A percentile compares a stretch with the other conserved stretches of the same genome.
phyloP scores from a whole-genome alignment of 106 monocot species.

The Posidonia australis region DNA sequence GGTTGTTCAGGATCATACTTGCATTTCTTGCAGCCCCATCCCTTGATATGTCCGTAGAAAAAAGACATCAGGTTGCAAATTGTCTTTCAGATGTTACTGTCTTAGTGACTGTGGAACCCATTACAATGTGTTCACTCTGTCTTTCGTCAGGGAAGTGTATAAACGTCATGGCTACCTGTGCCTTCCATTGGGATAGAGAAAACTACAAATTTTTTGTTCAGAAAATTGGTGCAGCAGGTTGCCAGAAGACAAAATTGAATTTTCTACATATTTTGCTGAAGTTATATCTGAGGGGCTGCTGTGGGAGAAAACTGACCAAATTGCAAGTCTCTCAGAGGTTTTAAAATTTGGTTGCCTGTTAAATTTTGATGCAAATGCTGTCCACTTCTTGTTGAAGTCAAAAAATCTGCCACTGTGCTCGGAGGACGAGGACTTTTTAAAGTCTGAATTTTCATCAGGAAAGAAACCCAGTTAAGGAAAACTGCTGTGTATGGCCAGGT shows the following conservation, averaged over 20 bases:
- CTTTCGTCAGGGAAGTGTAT: constrained; percentile 18
- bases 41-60: too few species aligned
- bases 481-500: background rate
- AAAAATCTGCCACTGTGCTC: constrained; percentile 36
- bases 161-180: constrained; percentile 6
- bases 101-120: too few species aligned
- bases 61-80: too few species aligned
- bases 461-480: background rate
- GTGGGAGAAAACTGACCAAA: constrained; percentile 24
- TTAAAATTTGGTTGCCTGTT: constrained; percentile 36
- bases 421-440: constrained; percentile 42
- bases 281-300: constrained; percentile 36
- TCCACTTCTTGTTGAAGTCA: constrained; percentile 35
- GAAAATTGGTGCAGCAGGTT: constrained; percentile 4
- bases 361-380: constrained; percentile 31
- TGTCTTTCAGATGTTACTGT: constrained; percentile 19
- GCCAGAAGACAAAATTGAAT: constrained; percentile 21
- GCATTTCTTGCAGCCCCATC: constrained; percentile 32
- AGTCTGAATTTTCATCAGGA: background rate
- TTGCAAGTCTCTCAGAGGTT: constrained; percentile 29
- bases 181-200: constrained; percentile 31
- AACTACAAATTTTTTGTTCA: constrained; percentile 13
- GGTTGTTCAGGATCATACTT: constrained; percentile 31
- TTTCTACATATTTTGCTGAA: constrained; percentile 34
- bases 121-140: constrained; percentile 12